Conservation (phyloP, 1,284 basidiomycete species). For the Moesziomyces globuligerus region DNA sequence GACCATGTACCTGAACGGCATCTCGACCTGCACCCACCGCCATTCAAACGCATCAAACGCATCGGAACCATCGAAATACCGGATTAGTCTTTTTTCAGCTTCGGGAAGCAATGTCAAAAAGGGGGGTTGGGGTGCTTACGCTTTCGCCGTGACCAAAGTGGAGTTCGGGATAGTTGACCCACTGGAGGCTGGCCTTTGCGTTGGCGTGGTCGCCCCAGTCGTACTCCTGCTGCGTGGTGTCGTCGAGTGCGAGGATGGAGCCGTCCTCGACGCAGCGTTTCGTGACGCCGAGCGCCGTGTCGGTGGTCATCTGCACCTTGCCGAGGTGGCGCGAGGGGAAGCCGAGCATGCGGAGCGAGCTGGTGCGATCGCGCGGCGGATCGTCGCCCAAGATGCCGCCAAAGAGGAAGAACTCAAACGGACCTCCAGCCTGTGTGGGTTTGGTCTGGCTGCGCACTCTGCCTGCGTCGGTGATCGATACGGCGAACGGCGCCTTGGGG, state of each 20-base stretch:
- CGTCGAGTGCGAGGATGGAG: conserved; percentile 18
- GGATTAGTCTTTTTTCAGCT: too few species aligned
- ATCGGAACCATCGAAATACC: too few species aligned
- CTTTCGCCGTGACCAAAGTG: conserved; percentile 61
- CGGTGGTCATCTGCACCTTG: conserved; percentile 93
- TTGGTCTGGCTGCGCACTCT: conserved; percentile 32
- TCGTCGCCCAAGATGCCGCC: conserved; percentile 78
- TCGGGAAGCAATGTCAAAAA: too few species aligned
- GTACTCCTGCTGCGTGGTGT: conserved; percentile 27
- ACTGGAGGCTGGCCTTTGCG: conserved; percentile 30
- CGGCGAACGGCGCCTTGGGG: conserved; percentile 54
- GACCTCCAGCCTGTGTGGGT: conserved; percentile 32
- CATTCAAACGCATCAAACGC: too few species aligned
- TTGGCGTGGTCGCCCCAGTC: conserved; percentile 15
- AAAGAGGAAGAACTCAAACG: conserved; percentile 60
- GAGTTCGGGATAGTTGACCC: conserved; percentile 61
- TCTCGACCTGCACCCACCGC: conserved; percentile 37
- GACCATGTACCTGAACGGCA: conserved; percentile 62
- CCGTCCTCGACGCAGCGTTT: conserved; percentile 83
- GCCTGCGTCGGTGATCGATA: conserved; percentile 53
- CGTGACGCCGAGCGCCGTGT: conserved; percentile 93
- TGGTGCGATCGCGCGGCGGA: conserved; percentile 84
- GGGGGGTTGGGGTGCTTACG: conserved; percentile 24
- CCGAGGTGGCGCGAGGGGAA: conserved; percentile 74
- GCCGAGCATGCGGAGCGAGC: conserved; percentile 83